Evolutionary conservation across 1,139 yeast species (phyloP).

Genomic region (Nematodospora anomalae): DNA sequence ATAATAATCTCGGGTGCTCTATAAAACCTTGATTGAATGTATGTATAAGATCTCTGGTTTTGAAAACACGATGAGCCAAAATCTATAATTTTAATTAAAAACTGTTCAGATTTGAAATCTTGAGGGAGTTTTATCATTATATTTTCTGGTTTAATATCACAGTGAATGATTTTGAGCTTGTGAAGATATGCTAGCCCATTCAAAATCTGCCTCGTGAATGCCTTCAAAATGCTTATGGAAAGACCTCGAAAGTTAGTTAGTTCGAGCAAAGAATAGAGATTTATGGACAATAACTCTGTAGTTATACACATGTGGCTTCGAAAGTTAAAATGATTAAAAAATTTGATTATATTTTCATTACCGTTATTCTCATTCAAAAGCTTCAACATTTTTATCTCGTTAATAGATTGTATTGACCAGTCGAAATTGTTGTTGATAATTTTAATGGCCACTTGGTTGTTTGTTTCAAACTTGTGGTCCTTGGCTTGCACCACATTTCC

Average conservation of each 20-base stretch:
- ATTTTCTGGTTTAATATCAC: conserved; percentile 77
- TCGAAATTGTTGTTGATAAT: conserved; percentile 72
- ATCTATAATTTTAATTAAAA: conserved; percentile 58
- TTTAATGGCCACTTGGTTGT: conserved; percentile 65
- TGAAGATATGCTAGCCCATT: conserved; percentile 64
- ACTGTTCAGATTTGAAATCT: conserved; percentile 15
- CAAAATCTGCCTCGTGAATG: conserved; percentile 56
- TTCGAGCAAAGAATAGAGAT: conserved; percentile 66
- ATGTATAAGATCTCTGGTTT: conserved; percentile 52
- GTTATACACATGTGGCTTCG: conserved; percentile 82
- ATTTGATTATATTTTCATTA: conserved; percentile 41
- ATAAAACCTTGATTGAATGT: conserved; percentile 64
- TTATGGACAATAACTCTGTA: conserved; percentile 70
- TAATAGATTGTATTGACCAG: conserved; percentile 71
- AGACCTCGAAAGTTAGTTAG: conserved; percentile 63
- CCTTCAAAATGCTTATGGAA: conserved; percentile 47
- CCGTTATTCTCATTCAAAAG: conserved; percentile 29
- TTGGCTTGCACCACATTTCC: conserved; percentile 73
- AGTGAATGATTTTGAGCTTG: conserved; percentile 60
- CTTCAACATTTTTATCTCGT: conserved; percentile 71
- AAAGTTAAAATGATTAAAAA: conserved; percentile 72
- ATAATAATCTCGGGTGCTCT: conserved; percentile 78
- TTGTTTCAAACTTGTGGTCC: conserved; percentile 56
- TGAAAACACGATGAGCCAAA: conserved; percentile 61
- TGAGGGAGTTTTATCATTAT: conserved; percentile 50